Conservation (phyloP, 345 rosid species). For the Corymbia maculata region DNA sequence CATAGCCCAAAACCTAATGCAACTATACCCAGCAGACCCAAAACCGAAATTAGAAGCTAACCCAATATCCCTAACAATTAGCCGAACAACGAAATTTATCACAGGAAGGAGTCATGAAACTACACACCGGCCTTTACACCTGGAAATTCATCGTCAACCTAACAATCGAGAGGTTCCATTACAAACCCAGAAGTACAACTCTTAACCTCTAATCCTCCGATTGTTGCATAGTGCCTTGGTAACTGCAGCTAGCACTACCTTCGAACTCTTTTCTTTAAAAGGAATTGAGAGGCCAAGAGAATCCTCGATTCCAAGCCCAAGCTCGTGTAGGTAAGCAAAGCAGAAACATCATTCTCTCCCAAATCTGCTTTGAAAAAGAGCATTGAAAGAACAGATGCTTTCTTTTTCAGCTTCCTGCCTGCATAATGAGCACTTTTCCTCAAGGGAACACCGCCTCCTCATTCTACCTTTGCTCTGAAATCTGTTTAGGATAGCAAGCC, state of each 20-base stretch:
- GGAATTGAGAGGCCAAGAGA: not conserved
- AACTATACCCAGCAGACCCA: not conserved
- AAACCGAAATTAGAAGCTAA: not conserved
- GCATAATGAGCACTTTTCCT: not conserved
- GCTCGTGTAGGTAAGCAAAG: not conserved
- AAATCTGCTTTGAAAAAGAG: not conserved
- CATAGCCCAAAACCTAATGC: not conserved
- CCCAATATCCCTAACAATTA: not conserved
- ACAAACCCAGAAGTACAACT: not conserved
- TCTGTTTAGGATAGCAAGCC: too few relatives aligned
- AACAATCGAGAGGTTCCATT: not conserved
- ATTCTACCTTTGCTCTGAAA: not conserved
- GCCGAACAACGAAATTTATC: not conserved
- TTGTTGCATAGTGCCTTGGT: not conserved
- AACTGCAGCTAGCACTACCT: not conserved
- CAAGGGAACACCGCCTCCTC: not conserved
- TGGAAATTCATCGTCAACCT: not conserved
- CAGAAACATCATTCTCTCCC: not conserved
- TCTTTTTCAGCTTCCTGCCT: not conserved
- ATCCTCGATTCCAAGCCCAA: not conserved
- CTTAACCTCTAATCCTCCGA: not conserved
- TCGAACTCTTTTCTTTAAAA: not conserved
- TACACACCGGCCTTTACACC: not conserved
- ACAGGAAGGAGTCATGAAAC: not conserved
- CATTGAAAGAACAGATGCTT: not conserved